Percentiles rank a stretch among this genome's conserved stretches.
These are phyloP conservation scores for Sphaceloma murrayae DNA, from an alignment of 2,329 filamentous ascomycete species.

Conservation along the genomic window DNA sequence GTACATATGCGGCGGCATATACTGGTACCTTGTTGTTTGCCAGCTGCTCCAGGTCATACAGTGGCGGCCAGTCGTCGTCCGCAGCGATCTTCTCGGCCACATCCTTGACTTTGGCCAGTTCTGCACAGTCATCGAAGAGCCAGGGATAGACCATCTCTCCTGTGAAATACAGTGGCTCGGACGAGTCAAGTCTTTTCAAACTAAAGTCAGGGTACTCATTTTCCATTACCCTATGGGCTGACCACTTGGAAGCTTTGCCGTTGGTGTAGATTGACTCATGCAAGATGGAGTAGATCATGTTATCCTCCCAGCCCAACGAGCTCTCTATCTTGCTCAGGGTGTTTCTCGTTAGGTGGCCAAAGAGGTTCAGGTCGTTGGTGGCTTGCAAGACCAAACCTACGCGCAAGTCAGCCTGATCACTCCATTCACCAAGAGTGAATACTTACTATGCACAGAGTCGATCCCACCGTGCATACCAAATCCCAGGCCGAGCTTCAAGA, in stretches of 20 bases:
- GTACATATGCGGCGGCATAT: slow-evolving; percentile 71
- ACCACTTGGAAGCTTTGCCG: slow-evolving; percentile 61
- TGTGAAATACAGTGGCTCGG: slow-evolving; percentile 62
- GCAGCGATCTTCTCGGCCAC: slow-evolving; percentile 63
- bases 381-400: slow-evolving; percentile 58
- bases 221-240: slow-evolving; percentile 55
- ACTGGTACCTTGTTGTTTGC: slow-evolving; percentile 71
- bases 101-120: slow-evolving; percentile 58
- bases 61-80: slow-evolving; percentile 58
- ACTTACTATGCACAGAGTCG: slow-evolving; percentile 56
- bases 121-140: slow-evolving; percentile 71
- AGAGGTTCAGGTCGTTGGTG: slow-evolving; percentile 62
- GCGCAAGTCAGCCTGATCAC: slow-evolving; percentile 1
- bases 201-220: slow-evolving; percentile 38
- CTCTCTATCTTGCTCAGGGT: slow-evolving; percentile 61
- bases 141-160: slow-evolving; percentile 88
- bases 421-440: background rate
- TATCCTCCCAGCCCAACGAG: slow-evolving; percentile 60
- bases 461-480: slow-evolving; percentile 68
- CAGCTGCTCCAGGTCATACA: slow-evolving; percentile 69
- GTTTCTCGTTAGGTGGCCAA: slow-evolving; percentile 64
- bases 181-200: slow-evolving; percentile 27
- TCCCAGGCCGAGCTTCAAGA: slow-evolving; percentile 66
- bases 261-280: slow-evolving; percentile 86
- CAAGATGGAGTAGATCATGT: slow-evolving; percentile 73